Percentiles rank a stretch among this genome's conserved stretches.
phyloP scores from a whole-genome alignment of 1,284 basidiomycete genomes.

The Fomitopsis palustris region DNA sequence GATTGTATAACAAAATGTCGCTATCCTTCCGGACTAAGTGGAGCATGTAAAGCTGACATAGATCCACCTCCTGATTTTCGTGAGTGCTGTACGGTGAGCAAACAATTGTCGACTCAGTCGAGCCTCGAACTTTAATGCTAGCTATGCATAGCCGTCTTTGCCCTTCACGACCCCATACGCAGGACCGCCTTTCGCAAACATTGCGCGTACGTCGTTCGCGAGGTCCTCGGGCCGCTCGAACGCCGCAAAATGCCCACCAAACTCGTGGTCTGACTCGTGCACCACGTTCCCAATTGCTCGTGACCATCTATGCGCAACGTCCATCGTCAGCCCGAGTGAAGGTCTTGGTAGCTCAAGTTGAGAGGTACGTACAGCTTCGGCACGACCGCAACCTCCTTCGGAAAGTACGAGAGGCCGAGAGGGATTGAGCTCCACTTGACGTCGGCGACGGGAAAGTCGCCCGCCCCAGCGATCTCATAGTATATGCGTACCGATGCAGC shows the following conservation, averaged over 20 bases:
- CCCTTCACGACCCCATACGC: conserved; percentile 17
- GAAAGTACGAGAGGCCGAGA: conserved; percentile 31
- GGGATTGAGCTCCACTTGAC: conserved; percentile 20
- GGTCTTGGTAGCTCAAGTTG: background rate
- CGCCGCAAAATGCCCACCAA: conserved; percentile 30
- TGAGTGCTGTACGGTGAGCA: background rate
- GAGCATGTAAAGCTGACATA: no score
- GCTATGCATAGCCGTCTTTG: conserved; percentile 12
- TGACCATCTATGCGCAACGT: conserved; percentile 16
- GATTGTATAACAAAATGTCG: no score
- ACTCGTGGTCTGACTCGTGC: conserved; percentile 23
- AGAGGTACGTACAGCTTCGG: conserved; percentile 23
- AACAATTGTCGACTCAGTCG: background rate
- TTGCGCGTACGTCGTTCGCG: conserved; percentile 24
- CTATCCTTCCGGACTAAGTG: no score
- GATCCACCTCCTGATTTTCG: no score
- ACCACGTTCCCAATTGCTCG: conserved; percentile 24
- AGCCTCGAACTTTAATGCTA: background rate
- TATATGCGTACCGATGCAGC: conserved; percentile 36
- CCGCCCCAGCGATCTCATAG: conserved; percentile 24
- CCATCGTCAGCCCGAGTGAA: background rate
- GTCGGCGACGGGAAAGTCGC: background rate
- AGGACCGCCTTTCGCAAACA: conserved; percentile 21
- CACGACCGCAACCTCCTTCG: conserved; percentile 24
- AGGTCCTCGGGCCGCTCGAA: conserved; percentile 25